Evolutionary conservation across 805 yeast species (phyloP).

Genomic region (Suhomyces prunicola): DNA sequence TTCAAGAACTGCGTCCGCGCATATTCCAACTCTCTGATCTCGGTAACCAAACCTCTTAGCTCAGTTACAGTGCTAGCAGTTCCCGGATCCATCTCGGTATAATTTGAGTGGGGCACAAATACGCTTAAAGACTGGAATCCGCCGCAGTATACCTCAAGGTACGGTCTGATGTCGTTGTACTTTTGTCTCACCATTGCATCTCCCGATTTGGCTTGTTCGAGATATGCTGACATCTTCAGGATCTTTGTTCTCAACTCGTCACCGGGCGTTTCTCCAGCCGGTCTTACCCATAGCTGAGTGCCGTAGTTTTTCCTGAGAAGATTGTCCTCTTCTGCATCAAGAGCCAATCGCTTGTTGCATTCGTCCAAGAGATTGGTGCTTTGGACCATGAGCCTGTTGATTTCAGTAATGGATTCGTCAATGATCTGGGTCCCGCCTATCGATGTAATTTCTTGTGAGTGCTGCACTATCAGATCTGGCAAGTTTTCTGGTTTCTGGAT

Average conservation of each 20-base stretch:
- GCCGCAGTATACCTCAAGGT: constrained; percentile 43
- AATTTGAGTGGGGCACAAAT: constrained; percentile 41
- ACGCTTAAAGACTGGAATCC: constrained; percentile 31
- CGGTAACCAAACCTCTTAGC: constrained; percentile 32
- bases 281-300: constrained; percentile 51
- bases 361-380: constrained; percentile 43
- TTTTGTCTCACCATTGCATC: constrained; percentile 52
- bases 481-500: constrained; percentile 53
- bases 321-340: constrained; percentile 57
- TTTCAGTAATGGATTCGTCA: constrained; percentile 42
- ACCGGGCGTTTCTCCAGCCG: constrained; percentile 45
- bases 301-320: constrained; percentile 48
- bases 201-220: constrained; percentile 57
- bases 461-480: constrained; percentile 56
- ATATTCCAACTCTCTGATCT: constrained; percentile 27
- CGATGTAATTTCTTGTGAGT: constrained; percentile 50
- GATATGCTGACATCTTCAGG: constrained; percentile 44
- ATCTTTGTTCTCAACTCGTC: constrained; percentile 38
- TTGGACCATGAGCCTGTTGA: constrained; percentile 41
- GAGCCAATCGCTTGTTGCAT: constrained; percentile 42
- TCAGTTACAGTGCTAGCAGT: constrained; percentile 28
- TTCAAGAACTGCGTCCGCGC: constrained; percentile 41
- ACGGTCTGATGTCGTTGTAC: constrained; percentile 46
- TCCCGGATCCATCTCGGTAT: constrained; percentile 31
- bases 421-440: constrained; percentile 51